A percentile compares a stretch with the other conserved stretches of the same genome.
phyloP scores from a whole-genome alignment of 768 basidiomycete genomes.

The Tricholoma saponaceum region DNA sequence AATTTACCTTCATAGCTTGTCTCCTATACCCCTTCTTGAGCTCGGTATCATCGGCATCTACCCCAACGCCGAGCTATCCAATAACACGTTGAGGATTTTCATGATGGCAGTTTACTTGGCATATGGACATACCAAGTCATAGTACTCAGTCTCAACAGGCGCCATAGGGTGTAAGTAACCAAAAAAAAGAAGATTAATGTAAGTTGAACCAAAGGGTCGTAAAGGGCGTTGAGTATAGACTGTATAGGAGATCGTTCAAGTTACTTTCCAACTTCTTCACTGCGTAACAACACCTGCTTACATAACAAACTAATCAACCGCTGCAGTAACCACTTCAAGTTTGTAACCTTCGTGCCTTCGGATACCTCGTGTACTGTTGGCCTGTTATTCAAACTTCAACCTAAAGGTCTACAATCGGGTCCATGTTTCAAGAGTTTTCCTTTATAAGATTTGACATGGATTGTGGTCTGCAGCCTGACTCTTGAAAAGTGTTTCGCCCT shows the following conservation, averaged over 20 bases:
- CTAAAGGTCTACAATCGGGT: no score
- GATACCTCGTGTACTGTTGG: no score
- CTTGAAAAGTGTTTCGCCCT: no score
- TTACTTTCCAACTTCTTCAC: no score
- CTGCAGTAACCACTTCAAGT: no score
- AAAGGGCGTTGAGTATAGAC: constrained; percentile 8
- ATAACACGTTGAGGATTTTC: constrained; percentile 1
- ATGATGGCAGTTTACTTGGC: neutral
- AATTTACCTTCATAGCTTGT: constrained; percentile 83
- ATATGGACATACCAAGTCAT: constrained; percentile 62
- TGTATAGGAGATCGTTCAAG: no score
- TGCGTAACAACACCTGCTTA: neutral
- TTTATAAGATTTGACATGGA: no score
- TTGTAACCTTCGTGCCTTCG: no score
- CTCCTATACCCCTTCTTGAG: constrained; percentile 96
- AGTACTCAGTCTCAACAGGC: constrained; percentile 90
- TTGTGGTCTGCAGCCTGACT: no score
- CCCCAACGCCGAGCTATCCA: constrained; percentile 60
- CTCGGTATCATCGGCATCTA: constrained; percentile 73
- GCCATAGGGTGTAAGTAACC: constrained; percentile 43
- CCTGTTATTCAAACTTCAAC: no score
- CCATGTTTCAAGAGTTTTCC: no score
- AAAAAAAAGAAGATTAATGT: neutral
- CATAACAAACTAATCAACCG: no score
- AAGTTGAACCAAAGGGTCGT: constrained; percentile 6